These are phyloP conservation scores for Penicillium coprophilum DNA, from an alignment of 495 filamentous ascomycete genomes.

Conservation along the genomic window DNA sequence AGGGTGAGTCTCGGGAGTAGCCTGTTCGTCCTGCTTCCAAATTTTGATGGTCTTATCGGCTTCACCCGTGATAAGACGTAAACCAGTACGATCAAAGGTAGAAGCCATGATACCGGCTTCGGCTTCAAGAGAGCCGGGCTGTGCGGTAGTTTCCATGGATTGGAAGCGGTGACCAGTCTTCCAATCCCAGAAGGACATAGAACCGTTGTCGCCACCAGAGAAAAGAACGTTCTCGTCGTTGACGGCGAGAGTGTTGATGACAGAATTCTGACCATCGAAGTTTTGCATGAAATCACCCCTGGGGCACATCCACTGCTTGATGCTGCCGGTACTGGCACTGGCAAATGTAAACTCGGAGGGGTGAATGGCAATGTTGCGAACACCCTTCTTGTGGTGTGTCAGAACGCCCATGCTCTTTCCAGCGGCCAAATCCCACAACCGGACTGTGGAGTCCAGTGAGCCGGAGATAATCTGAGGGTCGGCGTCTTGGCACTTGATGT, in stretches of 20 bases:
- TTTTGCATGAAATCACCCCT: slow-evolving; percentile 99
- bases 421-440: slow-evolving; percentile 94
- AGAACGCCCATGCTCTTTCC: slow-evolving; percentile 94
- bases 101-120: slow-evolving; percentile 92
- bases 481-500: slow-evolving; percentile 89
- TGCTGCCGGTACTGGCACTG: slow-evolving; percentile 82
- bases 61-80: slow-evolving; percentile 89
- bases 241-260: slow-evolving; percentile 91
- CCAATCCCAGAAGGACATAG: slow-evolving; percentile 99
- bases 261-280: slow-evolving; percentile 92
- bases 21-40: slow-evolving; percentile 88
- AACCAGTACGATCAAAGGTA: slow-evolving; percentile 83
- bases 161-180: slow-evolving; percentile 94
- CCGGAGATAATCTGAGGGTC: slow-evolving; percentile 94
- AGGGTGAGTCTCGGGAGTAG: slow-evolving; percentile 88
- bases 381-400: slow-evolving; percentile 98
- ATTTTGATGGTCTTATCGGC: slow-evolving; percentile 98
- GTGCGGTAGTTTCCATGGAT: slow-evolving; percentile 80
- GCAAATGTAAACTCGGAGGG: slow-evolving; percentile 97
- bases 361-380: slow-evolving; percentile 80
- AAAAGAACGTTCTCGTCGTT: slow-evolving; percentile 96
- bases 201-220: slow-evolving; percentile 93
- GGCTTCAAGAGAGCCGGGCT: slow-evolving; percentile 91
- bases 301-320: slow-evolving; percentile 99
- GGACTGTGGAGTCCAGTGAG: slow-evolving; percentile 87